Percentiles rank a stretch among this genome's conserved stretches.
phyloP scores from a whole-genome alignment of 1,284 basidiomycete species.

The Amylostereum chailletii region DNA sequence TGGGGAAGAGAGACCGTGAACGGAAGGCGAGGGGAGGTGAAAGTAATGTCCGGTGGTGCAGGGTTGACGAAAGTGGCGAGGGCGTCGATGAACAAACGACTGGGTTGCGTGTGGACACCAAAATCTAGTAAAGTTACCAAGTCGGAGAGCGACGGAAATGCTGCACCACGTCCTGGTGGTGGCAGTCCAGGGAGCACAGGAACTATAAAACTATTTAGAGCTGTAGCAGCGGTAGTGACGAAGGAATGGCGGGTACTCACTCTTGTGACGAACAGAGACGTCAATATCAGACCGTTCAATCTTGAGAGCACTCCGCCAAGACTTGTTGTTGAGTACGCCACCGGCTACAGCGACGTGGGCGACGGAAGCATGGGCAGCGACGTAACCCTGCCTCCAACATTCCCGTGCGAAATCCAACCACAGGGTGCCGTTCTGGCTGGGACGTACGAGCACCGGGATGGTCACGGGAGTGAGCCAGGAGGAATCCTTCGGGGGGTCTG shows the following conservation, averaged over 20 bases:
- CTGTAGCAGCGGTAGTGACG: neutral
- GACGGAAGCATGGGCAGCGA: constrained; percentile 35
- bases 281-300: constrained; percentile 35
- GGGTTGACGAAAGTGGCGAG: constrained; percentile 55
- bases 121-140: constrained; percentile 55
- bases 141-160: constrained; percentile 47
- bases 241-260: constrained; percentile 28
- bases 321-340: constrained; percentile 31
- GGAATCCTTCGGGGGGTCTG: constrained; percentile 41
- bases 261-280: constrained; percentile 36
- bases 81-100: constrained; percentile 39
- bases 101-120: constrained; percentile 36
- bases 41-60: constrained; percentile 34
- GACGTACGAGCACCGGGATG: constrained; percentile 41
- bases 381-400: constrained; percentile 47
- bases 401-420: constrained; percentile 45
- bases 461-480: constrained; percentile 55
- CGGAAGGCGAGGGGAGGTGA: constrained; percentile 46
- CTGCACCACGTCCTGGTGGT: constrained; percentile 37
- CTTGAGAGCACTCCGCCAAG: constrained; percentile 44
- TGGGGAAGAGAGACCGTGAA: constrained; percentile 48
- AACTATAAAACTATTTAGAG: constrained; percentile 30
- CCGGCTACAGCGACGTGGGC: constrained; percentile 39
- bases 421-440: constrained; percentile 41
- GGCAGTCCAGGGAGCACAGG: constrained; percentile 60